Evolutionary conservation across 331 rosid species (phyloP).

Genomic region (Quercus tomentella): DNA sequence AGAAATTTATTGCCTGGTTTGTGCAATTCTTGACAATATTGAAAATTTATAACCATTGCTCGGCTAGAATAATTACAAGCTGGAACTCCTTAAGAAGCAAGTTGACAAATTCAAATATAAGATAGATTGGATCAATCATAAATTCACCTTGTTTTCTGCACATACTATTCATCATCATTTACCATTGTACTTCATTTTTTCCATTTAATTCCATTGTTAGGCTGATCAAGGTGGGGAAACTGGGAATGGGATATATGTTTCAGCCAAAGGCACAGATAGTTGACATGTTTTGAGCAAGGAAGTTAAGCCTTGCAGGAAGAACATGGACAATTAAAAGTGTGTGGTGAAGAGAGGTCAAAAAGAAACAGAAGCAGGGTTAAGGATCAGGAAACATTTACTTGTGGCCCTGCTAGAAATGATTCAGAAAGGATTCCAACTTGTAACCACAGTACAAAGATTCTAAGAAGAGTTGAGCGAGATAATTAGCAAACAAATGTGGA

Average conservation of each 20-base stretch:
- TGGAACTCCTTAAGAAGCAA: background rate
- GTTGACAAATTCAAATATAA: background rate
- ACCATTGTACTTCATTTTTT: background rate
- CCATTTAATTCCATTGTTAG: background rate
- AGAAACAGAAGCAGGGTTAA: background rate
- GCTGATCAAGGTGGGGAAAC: background rate
- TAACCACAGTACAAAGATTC: background rate
- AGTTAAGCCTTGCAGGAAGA: background rate
- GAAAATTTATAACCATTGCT: background rate
- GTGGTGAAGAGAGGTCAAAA: background rate
- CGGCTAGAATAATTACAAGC: background rate
- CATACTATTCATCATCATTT: background rate
- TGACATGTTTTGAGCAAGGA: background rate
- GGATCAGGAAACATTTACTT: background rate
- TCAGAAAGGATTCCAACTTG: background rate
- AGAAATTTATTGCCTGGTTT: background rate
- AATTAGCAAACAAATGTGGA: background rate
- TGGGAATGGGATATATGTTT: background rate
- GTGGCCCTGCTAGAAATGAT: background rate
- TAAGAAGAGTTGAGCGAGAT: background rate
- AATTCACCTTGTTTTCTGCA: background rate
- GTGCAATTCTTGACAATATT: background rate
- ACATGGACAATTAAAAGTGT: background rate
- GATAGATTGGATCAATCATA: background rate
- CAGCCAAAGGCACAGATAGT: background rate